phyloP scores from a whole-genome alignment of 139 green algal species.

The Micractinium conductrix region DNA sequence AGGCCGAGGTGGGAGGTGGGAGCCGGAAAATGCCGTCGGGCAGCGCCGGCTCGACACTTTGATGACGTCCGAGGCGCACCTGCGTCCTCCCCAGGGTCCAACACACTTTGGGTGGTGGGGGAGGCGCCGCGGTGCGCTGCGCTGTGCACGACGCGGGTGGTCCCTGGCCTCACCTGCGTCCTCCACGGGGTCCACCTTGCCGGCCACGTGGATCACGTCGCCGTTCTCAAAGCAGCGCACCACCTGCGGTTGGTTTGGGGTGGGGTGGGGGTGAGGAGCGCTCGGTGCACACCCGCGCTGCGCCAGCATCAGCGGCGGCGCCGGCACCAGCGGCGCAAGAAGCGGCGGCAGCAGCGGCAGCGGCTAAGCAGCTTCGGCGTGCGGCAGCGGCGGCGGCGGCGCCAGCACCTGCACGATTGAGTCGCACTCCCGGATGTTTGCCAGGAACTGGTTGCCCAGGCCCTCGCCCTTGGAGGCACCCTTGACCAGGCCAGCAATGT shows the following conservation, averaged over 20 bases:
- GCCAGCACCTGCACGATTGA: conserved; percentile 84
- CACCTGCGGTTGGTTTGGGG: no score
- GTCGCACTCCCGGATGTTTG: conserved; percentile 96
- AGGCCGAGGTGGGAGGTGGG: no score
- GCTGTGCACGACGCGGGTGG: no score
- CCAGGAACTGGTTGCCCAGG: conserved; percentile 98
- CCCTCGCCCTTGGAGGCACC: conserved; percentile 91
- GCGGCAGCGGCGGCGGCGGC: neutral
- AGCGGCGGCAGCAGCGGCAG: no score
- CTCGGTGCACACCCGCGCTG: no score
- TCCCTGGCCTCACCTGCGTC: conserved; percentile 3
- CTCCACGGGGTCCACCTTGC: conserved; percentile 68
- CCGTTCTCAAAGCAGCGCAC: conserved; percentile 97
- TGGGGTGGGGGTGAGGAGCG: no score
- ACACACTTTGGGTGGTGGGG: no score
- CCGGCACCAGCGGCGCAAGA: neutral
- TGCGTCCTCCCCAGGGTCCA: no score
- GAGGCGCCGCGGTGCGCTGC: no score
- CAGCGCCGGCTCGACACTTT: no score
- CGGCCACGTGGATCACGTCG: conserved; percentile 94
- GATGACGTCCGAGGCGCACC: no score
- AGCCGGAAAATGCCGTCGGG: conserved; percentile 45
- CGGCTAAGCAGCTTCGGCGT: neutral
- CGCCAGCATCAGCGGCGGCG: no score
- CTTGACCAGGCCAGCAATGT: conserved; percentile 79